Evolutionary conservation across 345 rosid species (phyloP).

Genomic region (Acer saccharum): DNA sequence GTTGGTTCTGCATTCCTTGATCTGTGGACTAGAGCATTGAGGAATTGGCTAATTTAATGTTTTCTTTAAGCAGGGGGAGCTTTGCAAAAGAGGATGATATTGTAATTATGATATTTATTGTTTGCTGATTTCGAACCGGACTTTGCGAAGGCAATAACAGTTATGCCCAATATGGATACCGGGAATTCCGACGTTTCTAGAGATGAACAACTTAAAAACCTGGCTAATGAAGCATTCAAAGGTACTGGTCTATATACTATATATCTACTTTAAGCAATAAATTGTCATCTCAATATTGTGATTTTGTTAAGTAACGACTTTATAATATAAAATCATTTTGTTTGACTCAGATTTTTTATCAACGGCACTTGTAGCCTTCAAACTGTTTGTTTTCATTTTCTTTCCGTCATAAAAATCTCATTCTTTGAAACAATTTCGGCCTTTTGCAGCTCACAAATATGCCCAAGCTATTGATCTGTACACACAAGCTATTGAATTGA

Average conservation of each 20-base stretch:
- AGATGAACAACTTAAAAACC: slow-evolving; percentile 55
- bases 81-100: background rate
- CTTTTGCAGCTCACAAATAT: slow-evolving; percentile 65
- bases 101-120: slow-evolving; percentile 9
- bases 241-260: slow-evolving; percentile 23
- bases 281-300: background rate
- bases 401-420: background rate
- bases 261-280: background rate
- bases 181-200: slow-evolving; percentile 32
- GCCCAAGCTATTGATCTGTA: slow-evolving; percentile 81
- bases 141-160: background rate
- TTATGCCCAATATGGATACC: slow-evolving; percentile 46
- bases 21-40: background rate
- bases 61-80: background rate
- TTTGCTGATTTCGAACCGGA: slow-evolving; percentile 1
- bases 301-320: background rate
- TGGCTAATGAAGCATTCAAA: slow-evolving; percentile 61
- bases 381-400: background rate
- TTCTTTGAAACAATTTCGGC: background rate
- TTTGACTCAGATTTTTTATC: background rate
- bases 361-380: background rate
- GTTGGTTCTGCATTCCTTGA: background rate
- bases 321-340: background rate
- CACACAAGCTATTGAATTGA: slow-evolving; percentile 75
- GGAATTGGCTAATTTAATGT: background rate